These are phyloP conservation scores for Rosa persica DNA, from an alignment of 306 rosid genomes.

Conservation along the genomic window DNA sequence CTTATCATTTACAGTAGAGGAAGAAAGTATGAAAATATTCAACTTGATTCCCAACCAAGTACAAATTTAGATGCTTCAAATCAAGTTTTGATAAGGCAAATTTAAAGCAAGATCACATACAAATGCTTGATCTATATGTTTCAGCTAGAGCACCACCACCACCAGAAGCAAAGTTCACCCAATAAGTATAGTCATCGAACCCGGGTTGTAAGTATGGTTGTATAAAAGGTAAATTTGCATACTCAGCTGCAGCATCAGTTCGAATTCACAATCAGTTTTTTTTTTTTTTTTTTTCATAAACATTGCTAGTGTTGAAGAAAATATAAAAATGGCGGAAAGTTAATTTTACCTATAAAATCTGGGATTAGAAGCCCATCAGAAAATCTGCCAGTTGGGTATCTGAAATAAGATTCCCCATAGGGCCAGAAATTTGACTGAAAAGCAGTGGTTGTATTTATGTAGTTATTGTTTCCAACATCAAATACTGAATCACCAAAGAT, in stretches of 20 bases:
- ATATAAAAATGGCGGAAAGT: not conserved
- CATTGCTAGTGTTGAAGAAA: not conserved
- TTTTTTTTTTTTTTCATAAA: too few relatives aligned
- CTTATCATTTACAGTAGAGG: not conserved
- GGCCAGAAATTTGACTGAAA: slow-evolving; percentile 17
- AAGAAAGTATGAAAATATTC: not conserved
- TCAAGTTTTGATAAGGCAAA: not conserved
- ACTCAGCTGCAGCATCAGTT: slow-evolving; percentile 29
- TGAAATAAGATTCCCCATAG: slow-evolving; percentile 36
- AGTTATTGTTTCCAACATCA: slow-evolving; percentile 43
- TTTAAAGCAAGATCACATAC: slow-evolving; percentile 25
- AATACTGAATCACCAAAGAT: slow-evolving; percentile 37
- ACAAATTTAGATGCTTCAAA: not conserved
- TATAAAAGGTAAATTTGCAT: slow-evolving; percentile 33
- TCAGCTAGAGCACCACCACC: slow-evolving; percentile 36
- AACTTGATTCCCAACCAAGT: not conserved
- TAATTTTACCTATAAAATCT: slow-evolving; percentile 34
- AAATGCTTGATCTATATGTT: slow-evolving; percentile 20
- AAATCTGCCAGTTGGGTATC: slow-evolving; percentile 32
- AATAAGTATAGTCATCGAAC: slow-evolving; percentile 5
- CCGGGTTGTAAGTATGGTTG: slow-evolving; percentile 36
- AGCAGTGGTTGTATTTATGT: slow-evolving; percentile 22
- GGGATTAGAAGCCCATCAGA: slow-evolving; percentile 34
- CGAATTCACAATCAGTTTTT: not conserved
- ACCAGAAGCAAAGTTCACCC: slow-evolving; percentile 44